These are phyloP conservation scores for Metschnikowia baotianmanensis DNA, from an alignment of 805 yeast genomes.

Conservation along the genomic window DNA sequence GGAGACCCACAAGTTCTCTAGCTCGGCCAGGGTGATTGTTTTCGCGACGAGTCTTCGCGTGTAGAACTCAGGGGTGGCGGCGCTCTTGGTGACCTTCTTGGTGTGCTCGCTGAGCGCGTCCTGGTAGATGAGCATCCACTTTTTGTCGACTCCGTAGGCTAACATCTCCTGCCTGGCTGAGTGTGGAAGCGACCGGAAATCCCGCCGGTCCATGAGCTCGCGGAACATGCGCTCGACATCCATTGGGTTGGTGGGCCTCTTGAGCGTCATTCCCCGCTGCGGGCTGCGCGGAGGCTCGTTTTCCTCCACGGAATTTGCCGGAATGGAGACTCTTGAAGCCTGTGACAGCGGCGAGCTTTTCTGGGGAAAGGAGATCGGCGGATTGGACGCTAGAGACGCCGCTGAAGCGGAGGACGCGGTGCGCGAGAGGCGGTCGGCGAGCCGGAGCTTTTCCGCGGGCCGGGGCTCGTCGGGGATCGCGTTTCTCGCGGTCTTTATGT, in stretches of 20 bases:
- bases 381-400: conserved; percentile 7
- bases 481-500: conserved; percentile 21
- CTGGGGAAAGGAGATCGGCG: conserved; percentile 6
- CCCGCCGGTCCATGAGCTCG: conserved; percentile 80
- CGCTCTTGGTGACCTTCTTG: conserved; percentile 38
- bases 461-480: conserved; percentile 10
- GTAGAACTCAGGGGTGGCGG: conserved; percentile 66
- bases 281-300: conserved; percentile 1
- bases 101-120: conserved; percentile 77
- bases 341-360: conserved; percentile 10
- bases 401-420: conserved; percentile 7
- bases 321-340: conserved; percentile 2
- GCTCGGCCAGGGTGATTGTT: conserved; percentile 61
- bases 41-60: conserved; percentile 72
- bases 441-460: conserved; percentile 2
- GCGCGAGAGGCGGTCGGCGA: conserved; percentile 8
- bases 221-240: conserved; percentile 74
- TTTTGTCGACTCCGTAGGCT: conserved; percentile 70
- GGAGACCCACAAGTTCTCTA: conserved; percentile 86
- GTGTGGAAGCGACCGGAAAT: conserved; percentile 66
- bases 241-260: conserved; percentile 62
- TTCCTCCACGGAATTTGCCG: conserved; percentile 1
- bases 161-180: conserved; percentile 76
- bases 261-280: conserved; percentile 35
- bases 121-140: conserved; percentile 89